These are phyloP conservation scores for Haplosporangium sp. DNA, from an alignment of 371 early-diverging fungal species.

Conservation along the genomic window DNA sequence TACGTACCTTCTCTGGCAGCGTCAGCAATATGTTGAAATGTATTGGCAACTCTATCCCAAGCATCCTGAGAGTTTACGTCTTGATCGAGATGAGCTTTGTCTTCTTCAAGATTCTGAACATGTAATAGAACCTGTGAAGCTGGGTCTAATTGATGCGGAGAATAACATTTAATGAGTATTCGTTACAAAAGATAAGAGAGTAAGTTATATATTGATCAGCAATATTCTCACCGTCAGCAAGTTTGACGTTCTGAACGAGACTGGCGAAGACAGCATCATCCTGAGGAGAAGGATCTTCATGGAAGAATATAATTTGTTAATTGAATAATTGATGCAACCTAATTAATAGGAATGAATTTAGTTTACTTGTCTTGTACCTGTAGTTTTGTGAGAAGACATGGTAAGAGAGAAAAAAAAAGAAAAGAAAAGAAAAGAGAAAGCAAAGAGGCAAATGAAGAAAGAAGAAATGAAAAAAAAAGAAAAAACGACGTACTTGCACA, in stretches of 20 bases:
- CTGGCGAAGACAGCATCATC: constrained; percentile 22
- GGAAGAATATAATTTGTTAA: neutral
- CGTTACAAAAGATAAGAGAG: neutral
- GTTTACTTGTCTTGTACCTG: neutral
- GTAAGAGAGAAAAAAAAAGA: neutral
- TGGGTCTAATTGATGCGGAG: constrained; percentile 15
- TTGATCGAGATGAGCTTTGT: constrained; percentile 13
- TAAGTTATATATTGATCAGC: neutral
- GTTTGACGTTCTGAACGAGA: constrained; percentile 39
- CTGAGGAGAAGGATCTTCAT: constrained; percentile 26
- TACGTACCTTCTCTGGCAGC: constrained; percentile 49
- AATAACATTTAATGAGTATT: neutral
- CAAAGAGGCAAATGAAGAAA: neutral
- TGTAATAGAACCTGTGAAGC: constrained; percentile 19
- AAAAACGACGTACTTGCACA: neutral
- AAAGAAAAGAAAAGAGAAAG: neutral
- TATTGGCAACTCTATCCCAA: constrained; percentile 42
- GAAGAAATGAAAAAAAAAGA: neutral
- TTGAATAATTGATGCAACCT: neutral
- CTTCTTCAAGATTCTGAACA: constrained; percentile 25
- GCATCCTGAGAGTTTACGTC: constrained; percentile 7
- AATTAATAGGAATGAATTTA: too few species aligned
- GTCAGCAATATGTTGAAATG: constrained; percentile 51
- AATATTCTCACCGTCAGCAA: constrained; percentile 14
- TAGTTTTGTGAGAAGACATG: neutral